phyloP scores from a whole-genome alignment of 768 basidiomycete species.

The Tylopilus plumbeoviolaceoides region DNA sequence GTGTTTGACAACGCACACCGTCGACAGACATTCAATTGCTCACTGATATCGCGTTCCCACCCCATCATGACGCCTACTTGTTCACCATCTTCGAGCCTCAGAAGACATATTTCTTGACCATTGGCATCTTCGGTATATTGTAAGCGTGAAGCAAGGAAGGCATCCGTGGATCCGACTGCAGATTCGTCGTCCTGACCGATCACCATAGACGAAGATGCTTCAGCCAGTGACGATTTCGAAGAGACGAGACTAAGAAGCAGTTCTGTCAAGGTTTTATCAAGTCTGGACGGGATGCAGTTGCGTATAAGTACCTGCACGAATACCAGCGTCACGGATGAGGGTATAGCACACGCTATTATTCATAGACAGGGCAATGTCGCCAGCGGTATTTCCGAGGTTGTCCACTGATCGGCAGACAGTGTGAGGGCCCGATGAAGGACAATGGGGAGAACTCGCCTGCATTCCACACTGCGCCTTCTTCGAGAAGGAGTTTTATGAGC shows the following conservation, averaged over 20 bases:
- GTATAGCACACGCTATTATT: conserved; percentile 74
- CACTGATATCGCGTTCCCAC: conserved; percentile 86
- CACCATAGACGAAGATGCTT: conserved; percentile 32
- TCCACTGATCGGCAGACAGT: conserved; percentile 51
- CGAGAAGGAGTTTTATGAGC: conserved; percentile 64
- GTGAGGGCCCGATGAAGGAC: background rate
- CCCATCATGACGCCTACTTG: conserved; percentile 99
- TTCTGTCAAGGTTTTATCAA: conserved; percentile 41
- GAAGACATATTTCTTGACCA: conserved; percentile 80
- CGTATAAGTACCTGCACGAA: conserved; percentile 68
- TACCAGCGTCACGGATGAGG: conserved; percentile 85
- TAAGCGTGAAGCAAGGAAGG: conserved; percentile 70
- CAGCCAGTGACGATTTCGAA: conserved; percentile 34
- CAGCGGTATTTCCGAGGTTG: conserved; percentile 75
- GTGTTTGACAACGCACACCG: conserved; percentile 10
- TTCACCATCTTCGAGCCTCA: conserved; percentile 56
- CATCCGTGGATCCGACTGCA: conserved; percentile 56
- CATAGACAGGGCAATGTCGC: conserved; percentile 84
- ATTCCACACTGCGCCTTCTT: conserved; percentile 91
- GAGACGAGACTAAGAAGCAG: conserved; percentile 64
- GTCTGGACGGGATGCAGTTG: conserved; percentile 1
- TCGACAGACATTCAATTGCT: conserved; percentile 15
- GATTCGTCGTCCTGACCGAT: conserved; percentile 51
- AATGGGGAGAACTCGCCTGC: conserved; percentile 48
- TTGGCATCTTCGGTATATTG: conserved; percentile 62